A percentile compares a stretch with the other conserved stretches of the same genome.
Evolutionary conservation across 2,329 filamentous ascomycete genomes (phyloP).

Genomic region (Fusarium scirpi): DNA sequence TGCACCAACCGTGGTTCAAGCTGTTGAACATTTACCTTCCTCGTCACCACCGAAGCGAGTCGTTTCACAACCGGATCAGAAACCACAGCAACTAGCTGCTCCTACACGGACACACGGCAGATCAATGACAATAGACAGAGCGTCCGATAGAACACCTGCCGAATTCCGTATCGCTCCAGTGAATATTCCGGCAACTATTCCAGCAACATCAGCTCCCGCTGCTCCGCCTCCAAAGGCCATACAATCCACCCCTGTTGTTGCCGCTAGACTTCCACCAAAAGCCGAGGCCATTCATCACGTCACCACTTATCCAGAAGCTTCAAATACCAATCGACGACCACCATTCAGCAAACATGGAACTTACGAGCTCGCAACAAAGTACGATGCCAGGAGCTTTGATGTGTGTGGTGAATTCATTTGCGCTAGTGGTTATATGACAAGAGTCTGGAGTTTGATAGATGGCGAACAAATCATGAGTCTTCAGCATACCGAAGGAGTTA

Average conservation of each 20-base stretch:
- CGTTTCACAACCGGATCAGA: conserved; percentile 49
- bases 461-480: conserved; percentile 86
- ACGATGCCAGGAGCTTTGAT: conserved; percentile 87
- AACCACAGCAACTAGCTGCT: conserved; percentile 47
- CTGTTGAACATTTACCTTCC: conserved; percentile 27
- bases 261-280: conserved; percentile 41
- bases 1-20: conserved; percentile 40
- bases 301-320: conserved; percentile 84
- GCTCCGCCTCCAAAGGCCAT: conserved; percentile 36
- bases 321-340: conserved; percentile 84
- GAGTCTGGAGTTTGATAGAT: conserved; percentile 87
- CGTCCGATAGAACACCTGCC: conserved; percentile 42
- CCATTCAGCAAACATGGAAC: conserved; percentile 79
- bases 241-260: conserved; percentile 34
- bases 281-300: conserved; percentile 62
- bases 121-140: conserved; percentile 54
- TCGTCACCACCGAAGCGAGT: conserved; percentile 49
- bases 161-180: conserved; percentile 44
- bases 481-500: conserved; percentile 85
- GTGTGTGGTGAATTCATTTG: conserved; percentile 90
- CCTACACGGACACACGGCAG: conserved; percentile 49
- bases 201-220: conserved; percentile 21
- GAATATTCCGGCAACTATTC: conserved; percentile 19
- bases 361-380: conserved; percentile 84
- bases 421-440: conserved; percentile 86